These are phyloP conservation scores for Luffa acutangula DNA, from an alignment of 306 rosid species.

Conservation along the genomic window DNA sequence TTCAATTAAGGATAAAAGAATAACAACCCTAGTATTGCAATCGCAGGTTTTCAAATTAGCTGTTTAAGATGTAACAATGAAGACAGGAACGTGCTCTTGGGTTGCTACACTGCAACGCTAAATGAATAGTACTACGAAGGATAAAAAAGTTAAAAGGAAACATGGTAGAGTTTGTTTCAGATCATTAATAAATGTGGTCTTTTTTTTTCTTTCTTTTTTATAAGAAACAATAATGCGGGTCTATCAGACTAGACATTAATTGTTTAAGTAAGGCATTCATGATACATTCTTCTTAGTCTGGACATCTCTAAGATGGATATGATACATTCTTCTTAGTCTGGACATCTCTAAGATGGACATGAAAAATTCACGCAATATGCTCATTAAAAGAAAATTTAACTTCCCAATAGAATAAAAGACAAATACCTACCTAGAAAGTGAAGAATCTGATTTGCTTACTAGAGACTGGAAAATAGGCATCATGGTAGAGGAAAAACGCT, in stretches of 20 bases:
- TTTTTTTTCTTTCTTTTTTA: too few species aligned
- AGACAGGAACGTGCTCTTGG: neutral
- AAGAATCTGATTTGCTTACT: slow-evolving; percentile 41
- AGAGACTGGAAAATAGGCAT: slow-evolving; percentile 68
- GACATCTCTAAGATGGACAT: neutral
- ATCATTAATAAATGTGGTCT: neutral
- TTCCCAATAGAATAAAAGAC: slow-evolving; percentile 7
- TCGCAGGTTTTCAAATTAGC: neutral
- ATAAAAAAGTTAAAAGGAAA: neutral
- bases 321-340: neutral
- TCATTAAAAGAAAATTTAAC: neutral
- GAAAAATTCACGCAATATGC: neutral
- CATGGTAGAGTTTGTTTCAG: neutral
- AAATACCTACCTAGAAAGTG: slow-evolving; percentile 50
- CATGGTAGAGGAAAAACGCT: slow-evolving; percentile 72
- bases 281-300: neutral
- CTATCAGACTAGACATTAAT: neutral
- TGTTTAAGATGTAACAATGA: neutral
- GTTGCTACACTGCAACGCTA: neutral
- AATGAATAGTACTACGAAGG: neutral
- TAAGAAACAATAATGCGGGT: neutral
- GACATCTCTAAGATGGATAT: neutral
- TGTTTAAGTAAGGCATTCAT: neutral
- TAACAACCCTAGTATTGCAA: neutral
- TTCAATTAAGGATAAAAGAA: neutral